Percentiles rank a stretch among this genome's conserved stretches.
Conservation (phyloP, 2,329 filamentous ascomycete genomes). For the Fusarium tuaranense region DNA sequence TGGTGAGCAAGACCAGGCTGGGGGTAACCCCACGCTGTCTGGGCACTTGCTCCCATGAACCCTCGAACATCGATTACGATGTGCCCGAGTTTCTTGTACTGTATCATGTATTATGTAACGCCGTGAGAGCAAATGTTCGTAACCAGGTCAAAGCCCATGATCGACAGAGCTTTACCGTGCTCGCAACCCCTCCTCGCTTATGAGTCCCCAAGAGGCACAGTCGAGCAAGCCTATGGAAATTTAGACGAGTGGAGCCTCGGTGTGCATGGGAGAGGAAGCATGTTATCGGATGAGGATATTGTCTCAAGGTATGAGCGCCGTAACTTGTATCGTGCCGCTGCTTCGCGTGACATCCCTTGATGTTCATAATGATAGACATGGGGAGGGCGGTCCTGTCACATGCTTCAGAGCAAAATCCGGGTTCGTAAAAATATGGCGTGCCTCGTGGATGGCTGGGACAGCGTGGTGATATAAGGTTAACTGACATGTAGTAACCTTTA, state of each 20-base stretch:
- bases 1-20: conserved; percentile 4
- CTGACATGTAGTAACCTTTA: background rate
- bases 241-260: background rate
- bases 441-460: background rate
- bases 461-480: conserved; percentile 2
- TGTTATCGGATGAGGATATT: background rate
- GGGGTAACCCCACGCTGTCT: background rate
- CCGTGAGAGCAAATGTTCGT: background rate
- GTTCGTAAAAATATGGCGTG: background rate
- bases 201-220: background rate
- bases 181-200: background rate
- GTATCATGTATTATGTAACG: background rate
- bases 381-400: background rate
- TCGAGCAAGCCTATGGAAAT: background rate
- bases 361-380: background rate
- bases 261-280: background rate
- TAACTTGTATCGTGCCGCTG: background rate
- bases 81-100: background rate
- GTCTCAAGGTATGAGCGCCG: background rate
- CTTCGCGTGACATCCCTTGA: background rate
- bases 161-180: background rate
- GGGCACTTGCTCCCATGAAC: background rate
- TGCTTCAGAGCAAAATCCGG: background rate
- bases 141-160: background rate
- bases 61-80: background rate